These are phyloP conservation scores for Crithidia acanthocephali DNA, from an alignment of 208 protist species.

Conservation along the genomic window DNA sequence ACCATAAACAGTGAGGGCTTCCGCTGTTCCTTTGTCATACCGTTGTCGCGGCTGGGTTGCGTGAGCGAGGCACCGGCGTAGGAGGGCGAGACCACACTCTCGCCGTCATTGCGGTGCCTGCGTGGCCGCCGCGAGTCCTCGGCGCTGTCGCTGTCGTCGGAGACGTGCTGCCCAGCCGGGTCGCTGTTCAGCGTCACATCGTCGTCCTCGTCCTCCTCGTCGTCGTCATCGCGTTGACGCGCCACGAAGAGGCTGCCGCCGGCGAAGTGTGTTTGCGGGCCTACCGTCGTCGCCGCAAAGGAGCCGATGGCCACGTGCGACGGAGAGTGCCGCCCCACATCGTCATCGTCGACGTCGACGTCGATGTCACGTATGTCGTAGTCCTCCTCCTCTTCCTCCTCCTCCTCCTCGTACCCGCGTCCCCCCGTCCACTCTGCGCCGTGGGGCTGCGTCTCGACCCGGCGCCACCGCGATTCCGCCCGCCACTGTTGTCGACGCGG, in stretches of 20 bases:
- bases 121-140: not conserved
- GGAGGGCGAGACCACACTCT: constrained; percentile 6
- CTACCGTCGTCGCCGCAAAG: not conserved
- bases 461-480: not conserved
- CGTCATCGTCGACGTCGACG: not conserved
- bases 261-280: not conserved
- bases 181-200: not conserved
- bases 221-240: constrained; percentile 6
- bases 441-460: too few relatives aligned
- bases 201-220: constrained; percentile 5
- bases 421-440: not conserved
- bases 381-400: not conserved
- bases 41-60: not conserved
- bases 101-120: not conserved
- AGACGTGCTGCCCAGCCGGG: not conserved
- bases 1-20: constrained; percentile 16
- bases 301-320: constrained; percentile 6
- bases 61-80: not conserved
- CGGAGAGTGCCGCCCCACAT: not conserved
- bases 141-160: not conserved
- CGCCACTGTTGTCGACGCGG: not conserved
- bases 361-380: constrained; percentile 1
- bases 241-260: constrained; percentile 12
- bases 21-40: not conserved
- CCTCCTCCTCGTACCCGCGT: not conserved